Conservation (phyloP, 1,284 basidiomycete genomes). For the Fomitopsis pinicola region DNA sequence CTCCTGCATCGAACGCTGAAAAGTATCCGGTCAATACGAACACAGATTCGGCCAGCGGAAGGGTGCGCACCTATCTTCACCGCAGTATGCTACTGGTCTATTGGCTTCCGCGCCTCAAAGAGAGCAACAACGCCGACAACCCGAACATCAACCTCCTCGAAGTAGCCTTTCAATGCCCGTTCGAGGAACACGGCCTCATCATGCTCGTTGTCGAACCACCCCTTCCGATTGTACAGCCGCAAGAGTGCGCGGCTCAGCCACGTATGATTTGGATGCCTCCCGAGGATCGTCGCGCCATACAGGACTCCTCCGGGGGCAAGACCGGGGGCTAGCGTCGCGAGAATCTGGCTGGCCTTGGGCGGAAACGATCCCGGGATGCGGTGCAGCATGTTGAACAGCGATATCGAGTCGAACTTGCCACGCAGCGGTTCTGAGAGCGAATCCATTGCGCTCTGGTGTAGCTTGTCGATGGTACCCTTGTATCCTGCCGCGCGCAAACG, state of each 20-base stretch:
- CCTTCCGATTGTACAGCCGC: conserved; percentile 15
- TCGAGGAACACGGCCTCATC: conserved; percentile 15
- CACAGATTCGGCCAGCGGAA: not conserved
- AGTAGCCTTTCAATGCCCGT: conserved; percentile 13
- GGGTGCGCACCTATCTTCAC: not conserved
- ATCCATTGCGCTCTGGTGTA: conserved; percentile 16
- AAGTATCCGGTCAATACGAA: not conserved
- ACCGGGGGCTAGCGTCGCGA: conserved; percentile 10
- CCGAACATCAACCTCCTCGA: conserved; percentile 17
- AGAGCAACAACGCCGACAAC: conserved; percentile 19
- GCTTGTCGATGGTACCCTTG: conserved; percentile 13
- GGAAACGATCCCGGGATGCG: conserved; percentile 21
- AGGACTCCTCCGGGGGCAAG: conserved; percentile 16
- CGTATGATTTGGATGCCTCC: conserved; percentile 15
- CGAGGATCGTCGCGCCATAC: conserved; percentile 23
- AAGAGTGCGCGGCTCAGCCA: conserved; percentile 17
- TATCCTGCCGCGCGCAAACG: conserved; percentile 15
- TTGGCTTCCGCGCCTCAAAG: conserved; percentile 14
- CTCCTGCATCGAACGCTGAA: too few species aligned
- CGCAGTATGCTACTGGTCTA: not conserved
- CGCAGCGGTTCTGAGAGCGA: conserved; percentile 11
- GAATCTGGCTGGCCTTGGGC: conserved; percentile 13
- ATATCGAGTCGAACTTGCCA: conserved; percentile 18
- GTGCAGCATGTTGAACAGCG: conserved; percentile 23
- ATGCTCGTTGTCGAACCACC: conserved; percentile 16